Base-by-base conservation (phyloP, 441 rosid species). In the Pelargonium cotyledonis region DNA sequence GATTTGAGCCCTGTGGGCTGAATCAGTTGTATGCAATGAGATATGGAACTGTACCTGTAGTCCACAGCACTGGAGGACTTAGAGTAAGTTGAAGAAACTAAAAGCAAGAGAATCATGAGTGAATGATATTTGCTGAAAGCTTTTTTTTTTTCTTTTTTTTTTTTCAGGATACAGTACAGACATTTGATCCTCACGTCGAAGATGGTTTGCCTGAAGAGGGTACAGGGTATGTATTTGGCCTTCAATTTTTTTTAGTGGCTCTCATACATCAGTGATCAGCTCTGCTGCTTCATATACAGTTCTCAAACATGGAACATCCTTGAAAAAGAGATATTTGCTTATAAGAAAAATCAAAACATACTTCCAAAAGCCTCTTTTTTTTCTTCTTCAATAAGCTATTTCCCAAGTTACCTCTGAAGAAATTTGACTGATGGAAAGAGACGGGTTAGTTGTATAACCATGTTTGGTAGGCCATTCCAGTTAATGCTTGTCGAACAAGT, bases 1-100 rank as follows among this genome's bases (percentile, higher is more conserved):
- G 97, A 81, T 95, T 91, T 29, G 99, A 95, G 77, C 99, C 97
- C 0, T 95, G 99, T 26, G 99, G 97, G 26, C 84, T 95, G 73
- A 95, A 91, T 83, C 99, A 95, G 65, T 74, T 95, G 79, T 91
- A 88, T 29, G 99, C 99, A 29, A 91, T 95, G 99, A 85, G 89
- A 87, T 95, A 95, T 15, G 97, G 89, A 72, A 87, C 97, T 16
- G 70, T 89, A 23, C 99, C 97, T 1, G 96, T 94, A 4, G 99
- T 94, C 67, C 99, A 91, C 75, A 86, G 84, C 79, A 91, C 96
- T 0, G 99, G 97, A 73, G 99, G 99, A 75, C 97, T 94, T 26
- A 80, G 91, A 75, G 97, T 88, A 73, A 85, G 96, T 89, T 70
- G 44, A 53, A 64, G 26, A 70, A 66, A 62, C 35, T 7, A 3